Percentiles rank a stretch among this genome's conserved stretches.
phyloP scores from a whole-genome alignment of 768 basidiomycete genomes.

The Leccinellum albellum region DNA sequence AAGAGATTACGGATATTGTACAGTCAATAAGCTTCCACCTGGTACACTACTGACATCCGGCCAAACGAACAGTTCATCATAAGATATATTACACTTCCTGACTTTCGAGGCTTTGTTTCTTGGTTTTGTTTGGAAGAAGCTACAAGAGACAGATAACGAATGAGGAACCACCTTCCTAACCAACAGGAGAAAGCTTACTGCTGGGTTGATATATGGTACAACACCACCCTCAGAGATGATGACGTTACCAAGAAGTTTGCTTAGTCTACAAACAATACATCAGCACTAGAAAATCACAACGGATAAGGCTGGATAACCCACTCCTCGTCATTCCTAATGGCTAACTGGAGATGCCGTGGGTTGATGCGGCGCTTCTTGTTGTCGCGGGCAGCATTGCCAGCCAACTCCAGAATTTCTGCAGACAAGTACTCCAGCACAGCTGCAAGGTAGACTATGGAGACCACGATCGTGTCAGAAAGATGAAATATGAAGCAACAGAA shows the following conservation, averaged over 20 bases:
- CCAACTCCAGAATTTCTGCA: constrained; percentile 91
- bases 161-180: background rate
- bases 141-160: constrained; percentile 4
- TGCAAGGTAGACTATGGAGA: constrained; percentile 72
- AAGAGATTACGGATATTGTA: background rate
- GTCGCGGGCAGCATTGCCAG: constrained; percentile 85
- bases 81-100: constrained; percentile 27
- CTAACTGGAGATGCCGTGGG: constrained; percentile 90
- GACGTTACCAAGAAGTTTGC: constrained; percentile 71
- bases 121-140: constrained; percentile 31
- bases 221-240: constrained; percentile 96
- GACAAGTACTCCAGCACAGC: constrained; percentile 91
- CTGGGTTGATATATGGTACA: constrained; percentile 74
- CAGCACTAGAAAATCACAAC: background rate
- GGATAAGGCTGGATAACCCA: constrained; percentile 29
- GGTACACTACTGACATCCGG: constrained; percentile 7
- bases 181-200: constrained; percentile 29
- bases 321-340: constrained; percentile 94
- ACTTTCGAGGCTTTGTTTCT: constrained; percentile 32
- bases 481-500: constrained; percentile 7
- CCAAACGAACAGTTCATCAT: background rate
- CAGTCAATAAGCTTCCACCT: background rate
- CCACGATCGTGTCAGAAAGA: background rate
- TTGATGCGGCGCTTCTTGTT: constrained; percentile 97
- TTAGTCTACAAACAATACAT: constrained; percentile 43